Evolutionary conservation across 176 grass and related monocot genomes (phyloP).

Genomic region (Tillandsia leiboldiana): DNA sequence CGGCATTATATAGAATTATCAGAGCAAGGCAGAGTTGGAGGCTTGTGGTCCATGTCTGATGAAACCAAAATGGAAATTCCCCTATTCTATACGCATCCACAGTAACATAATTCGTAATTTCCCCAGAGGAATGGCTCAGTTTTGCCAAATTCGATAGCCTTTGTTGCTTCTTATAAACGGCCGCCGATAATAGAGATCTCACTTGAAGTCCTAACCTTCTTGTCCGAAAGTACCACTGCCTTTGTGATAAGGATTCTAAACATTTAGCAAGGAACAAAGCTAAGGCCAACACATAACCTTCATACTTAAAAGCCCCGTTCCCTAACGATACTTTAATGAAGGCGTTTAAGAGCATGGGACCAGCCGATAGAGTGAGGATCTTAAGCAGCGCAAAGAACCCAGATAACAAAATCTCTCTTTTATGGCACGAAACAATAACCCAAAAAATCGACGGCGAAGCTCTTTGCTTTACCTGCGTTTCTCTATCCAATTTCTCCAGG

Average conservation of each 20-base stretch:
- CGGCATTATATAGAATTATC: conserved; percentile 62
- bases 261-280: conserved; percentile 67
- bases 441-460: conserved; percentile 40
- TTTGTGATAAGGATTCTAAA: conserved; percentile 68
- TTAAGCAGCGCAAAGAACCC: conserved; percentile 83
- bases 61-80: conserved; percentile 89
- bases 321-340: conserved; percentile 74
- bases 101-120: conserved; percentile 89
- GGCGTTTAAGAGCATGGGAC: conserved; percentile 66
- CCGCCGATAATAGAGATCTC: conserved; percentile 62
- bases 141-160: conserved; percentile 63
- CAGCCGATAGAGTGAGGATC: conserved; percentile 51
- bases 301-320: conserved; percentile 48
- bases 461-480: conserved; percentile 24
- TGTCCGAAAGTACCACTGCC: conserved; percentile 85
- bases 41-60: conserved; percentile 83
- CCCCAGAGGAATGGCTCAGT: conserved; percentile 65
- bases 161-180: conserved; percentile 78
- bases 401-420: conserved; percentile 50
- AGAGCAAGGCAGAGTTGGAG: conserved; percentile 74
- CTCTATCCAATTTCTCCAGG: conserved; percentile 38
- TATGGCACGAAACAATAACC: conserved; percentile 70
- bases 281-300: conserved; percentile 49
- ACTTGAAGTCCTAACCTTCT: conserved; percentile 69
- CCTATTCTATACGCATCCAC: conserved; percentile 86